Percentiles rank a stretch among this genome's conserved stretches.
Evolutionary conservation across 257 asterid species (phyloP).

Genomic region (Leonotis leonurus): DNA sequence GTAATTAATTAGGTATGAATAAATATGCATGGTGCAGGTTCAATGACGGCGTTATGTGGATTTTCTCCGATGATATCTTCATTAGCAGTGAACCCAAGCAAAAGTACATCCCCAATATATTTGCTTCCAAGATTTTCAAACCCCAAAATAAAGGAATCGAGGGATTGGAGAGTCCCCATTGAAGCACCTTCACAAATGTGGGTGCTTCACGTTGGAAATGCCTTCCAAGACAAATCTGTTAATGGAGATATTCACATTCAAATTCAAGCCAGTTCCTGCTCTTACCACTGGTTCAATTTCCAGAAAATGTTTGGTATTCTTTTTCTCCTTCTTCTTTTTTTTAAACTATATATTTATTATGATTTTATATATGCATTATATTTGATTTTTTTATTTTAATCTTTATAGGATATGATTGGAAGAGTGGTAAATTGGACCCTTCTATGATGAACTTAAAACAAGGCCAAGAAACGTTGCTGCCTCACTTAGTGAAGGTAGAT

Average conservation of each 20-base stretch:
- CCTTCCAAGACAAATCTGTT: conserved; percentile 43
- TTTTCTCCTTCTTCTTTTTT: no score
- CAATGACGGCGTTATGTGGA: conserved; percentile 86
- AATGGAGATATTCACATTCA: conserved; percentile 47
- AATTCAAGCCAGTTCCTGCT: conserved; percentile 84
- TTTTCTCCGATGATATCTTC: conserved; percentile 95
- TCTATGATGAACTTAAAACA: conserved; percentile 65
- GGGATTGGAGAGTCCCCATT: conserved; percentile 86
- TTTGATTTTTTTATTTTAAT: background rate
- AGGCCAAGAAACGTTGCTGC: conserved; percentile 62
- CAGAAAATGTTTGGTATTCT: conserved; percentile 89
- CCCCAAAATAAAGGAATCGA: conserved; percentile 22
- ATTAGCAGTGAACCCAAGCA: conserved; percentile 79
- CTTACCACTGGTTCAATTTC: conserved; percentile 94
- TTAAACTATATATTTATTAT: background rate
- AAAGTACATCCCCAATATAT: conserved; percentile 75
- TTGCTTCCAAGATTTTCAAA: conserved; percentile 59
- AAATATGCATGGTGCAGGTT: conserved; percentile 36
- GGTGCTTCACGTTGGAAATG: conserved; percentile 90
- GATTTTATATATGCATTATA: background rate
- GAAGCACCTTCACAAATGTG: conserved; percentile 92
- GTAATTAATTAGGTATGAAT: no score
- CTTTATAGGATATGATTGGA: conserved; percentile 95
- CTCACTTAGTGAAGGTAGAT: conserved; percentile 87
- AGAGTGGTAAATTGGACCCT: conserved; percentile 82